Conservation (phyloP, 139 green algal genomes). For the Haematococcus sp. region DNA sequence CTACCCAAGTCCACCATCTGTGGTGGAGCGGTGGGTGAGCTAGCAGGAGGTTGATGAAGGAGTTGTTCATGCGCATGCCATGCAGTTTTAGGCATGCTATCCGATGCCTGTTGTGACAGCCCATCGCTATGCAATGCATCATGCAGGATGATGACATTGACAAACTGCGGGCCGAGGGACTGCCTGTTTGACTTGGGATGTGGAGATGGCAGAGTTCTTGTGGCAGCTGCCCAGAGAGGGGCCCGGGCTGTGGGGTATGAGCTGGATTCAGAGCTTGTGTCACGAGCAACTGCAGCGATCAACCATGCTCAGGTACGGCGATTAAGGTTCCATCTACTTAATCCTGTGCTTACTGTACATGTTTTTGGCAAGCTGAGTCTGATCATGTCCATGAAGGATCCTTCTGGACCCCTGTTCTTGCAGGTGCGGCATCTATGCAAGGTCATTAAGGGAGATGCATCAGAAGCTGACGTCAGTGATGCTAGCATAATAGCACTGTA, state of each 20-base stretch:
- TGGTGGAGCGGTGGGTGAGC: not conserved
- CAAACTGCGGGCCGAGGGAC: conserved; percentile 1
- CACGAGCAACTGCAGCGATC: not conserved
- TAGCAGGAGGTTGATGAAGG: too few relatives aligned
- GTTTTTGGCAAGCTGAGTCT: not conserved
- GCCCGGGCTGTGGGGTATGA: conserved; percentile 25
- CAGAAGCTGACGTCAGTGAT: conserved; percentile 13
- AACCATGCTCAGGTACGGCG: not conserved
- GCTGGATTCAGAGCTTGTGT: conserved; percentile 22
- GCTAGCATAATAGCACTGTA: conserved; percentile 37
- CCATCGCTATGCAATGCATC: not conserved
- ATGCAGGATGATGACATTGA: conserved; percentile 22
- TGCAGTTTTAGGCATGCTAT: too few relatives aligned
- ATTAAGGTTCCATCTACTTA: too few relatives aligned
- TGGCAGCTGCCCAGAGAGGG: conserved; percentile 24
- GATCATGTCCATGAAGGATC: not conserved
- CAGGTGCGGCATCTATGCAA: not conserved
- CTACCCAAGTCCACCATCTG: conserved; percentile 23
- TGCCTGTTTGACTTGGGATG: conserved; percentile 29
- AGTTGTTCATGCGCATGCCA: too few relatives aligned
- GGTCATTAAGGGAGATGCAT: conserved; percentile 24
- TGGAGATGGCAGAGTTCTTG: conserved; percentile 26
- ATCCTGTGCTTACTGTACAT: too few relatives aligned
- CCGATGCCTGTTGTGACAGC: too few relatives aligned
- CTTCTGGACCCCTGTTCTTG: not conserved